Percentiles rank a stretch among this genome's conserved stretches.
Evolutionary conservation across 2,329 filamentous ascomycete genomes (phyloP).

Genomic region (Sporothrix inflata): DNA sequence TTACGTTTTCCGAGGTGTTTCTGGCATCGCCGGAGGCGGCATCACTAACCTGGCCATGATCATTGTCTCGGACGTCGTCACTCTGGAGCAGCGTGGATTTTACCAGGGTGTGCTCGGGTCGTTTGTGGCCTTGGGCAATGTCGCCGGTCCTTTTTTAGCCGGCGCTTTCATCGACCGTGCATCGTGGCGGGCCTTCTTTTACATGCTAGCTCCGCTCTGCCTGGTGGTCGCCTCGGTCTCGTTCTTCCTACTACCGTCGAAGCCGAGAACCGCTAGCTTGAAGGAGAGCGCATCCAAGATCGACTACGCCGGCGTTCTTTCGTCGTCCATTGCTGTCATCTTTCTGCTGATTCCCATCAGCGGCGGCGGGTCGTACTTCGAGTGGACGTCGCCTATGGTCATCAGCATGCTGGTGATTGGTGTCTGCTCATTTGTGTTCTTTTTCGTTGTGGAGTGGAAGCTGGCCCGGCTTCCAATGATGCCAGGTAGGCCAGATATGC

Average conservation of each 20-base stretch:
- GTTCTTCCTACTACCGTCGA: background rate
- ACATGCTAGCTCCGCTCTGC: background rate
- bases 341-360: constrained; percentile 67
- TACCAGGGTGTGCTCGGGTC: background rate
- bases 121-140: background rate
- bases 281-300: constrained; percentile 44
- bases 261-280: background rate
- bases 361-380: constrained; percentile 57
- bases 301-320: constrained; percentile 60
- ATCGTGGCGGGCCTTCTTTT: background rate
- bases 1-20: background rate
- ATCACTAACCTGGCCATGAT: background rate
- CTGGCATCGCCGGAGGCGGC: background rate
- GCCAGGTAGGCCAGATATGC: background rate
- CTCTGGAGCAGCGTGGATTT: background rate
- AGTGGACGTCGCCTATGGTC: constrained; percentile 59
- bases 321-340: constrained; percentile 59
- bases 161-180: background rate
- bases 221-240: background rate
- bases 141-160: background rate
- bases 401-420: constrained; percentile 50
- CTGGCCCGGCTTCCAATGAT: background rate
- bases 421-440: background rate
- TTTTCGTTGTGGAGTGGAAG: background rate
- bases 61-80: background rate